phyloP scores from a whole-genome alignment of 164 flowering plant genomes.

The Tinospora cordifolia region DNA sequence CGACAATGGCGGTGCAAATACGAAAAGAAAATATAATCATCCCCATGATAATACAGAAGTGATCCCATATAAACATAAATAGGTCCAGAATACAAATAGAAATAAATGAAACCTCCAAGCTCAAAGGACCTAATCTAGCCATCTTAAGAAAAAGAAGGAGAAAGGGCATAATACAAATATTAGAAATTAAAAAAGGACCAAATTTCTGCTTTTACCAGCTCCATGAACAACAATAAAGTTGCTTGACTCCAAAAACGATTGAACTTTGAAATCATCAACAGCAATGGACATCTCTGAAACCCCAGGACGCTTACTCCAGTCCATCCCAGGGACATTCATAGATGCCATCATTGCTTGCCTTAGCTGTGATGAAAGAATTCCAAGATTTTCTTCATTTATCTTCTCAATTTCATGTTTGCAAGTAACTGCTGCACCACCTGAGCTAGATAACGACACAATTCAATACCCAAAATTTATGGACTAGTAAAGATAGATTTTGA shows the following conservation, averaged over 20 bases:
- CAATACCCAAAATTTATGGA: background rate
- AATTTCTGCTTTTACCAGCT: constrained; percentile 48
- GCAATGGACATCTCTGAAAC: constrained; percentile 25
- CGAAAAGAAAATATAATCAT: background rate
- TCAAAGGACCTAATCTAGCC: background rate
- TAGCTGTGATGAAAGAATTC: constrained; percentile 49
- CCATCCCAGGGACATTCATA: constrained; percentile 50
- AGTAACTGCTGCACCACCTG: constrained; percentile 94
- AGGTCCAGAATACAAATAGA: background rate
- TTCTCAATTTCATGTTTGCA: constrained; percentile 79
- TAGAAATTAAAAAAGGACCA: background rate
- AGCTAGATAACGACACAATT: background rate
- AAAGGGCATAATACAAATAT: background rate
- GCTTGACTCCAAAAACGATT: constrained; percentile 27
- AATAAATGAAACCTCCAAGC: background rate
- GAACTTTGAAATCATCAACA: constrained; percentile 38
- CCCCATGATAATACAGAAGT: background rate
- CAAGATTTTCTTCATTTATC: constrained; percentile 61
- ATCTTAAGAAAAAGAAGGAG: background rate
- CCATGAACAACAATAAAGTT: constrained; percentile 85
- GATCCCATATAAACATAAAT: background rate
- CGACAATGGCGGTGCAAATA: constrained; percentile 1
- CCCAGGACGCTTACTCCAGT: constrained; percentile 83
- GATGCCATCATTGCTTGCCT: constrained; percentile 50
- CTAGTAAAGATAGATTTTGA: background rate